Base-by-base conservation (phyloP, 768 basidiomycete genomes). In the Lanmaoa pseudosensibilis region DNA sequence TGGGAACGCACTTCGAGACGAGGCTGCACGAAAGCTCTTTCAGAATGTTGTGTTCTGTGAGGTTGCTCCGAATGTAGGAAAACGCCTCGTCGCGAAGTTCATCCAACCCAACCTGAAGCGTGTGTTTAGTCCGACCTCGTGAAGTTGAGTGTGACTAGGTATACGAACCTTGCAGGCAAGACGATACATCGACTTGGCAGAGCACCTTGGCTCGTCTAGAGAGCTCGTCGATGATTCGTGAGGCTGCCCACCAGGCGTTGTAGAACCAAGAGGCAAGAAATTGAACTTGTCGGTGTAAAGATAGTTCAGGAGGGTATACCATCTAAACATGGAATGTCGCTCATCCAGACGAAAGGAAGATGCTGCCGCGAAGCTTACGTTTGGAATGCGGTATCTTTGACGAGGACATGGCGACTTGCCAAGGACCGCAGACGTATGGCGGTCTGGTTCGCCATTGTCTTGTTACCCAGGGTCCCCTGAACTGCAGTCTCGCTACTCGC, bases 101-200 rank as follows among this genome's bases (percentile, higher is more conserved):
- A 9, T 69, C 67, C 11, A 71, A 41, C 8, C 60, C 54, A 7
- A 67, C 57, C 68, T 69, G 18, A 9, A 23, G 13, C 11, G 5
- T 5, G 2, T 2, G 25, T 16, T 12, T n/a, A 43, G 12, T 21
- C 37, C 2, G 0, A 10, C 15, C 18, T n/a, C 19, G 5, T 2
- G 39, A 25, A 21, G 7, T 10, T 34, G 7, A 25, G 3, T 16
- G 3, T 16, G 38, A 18, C 15, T 0, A 10, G 0, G 8, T 3
- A 39, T 12, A 55, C 63, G 11, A 48, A 74, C 77, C 68, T 78
- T 77, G 46, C 60, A 59, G 0, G 78, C 76, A 0, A 79, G 64
- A 34, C 78, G 73, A 55, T 77, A 79, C 73, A 78, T 78, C 0
- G 78, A 79, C 52, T 79, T 79, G 0, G 77, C 73, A 6, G 77